These are phyloP conservation scores for Pontederia paniculata DNA, from an alignment of 176 grass and related monocot species.

Conservation along the genomic window DNA sequence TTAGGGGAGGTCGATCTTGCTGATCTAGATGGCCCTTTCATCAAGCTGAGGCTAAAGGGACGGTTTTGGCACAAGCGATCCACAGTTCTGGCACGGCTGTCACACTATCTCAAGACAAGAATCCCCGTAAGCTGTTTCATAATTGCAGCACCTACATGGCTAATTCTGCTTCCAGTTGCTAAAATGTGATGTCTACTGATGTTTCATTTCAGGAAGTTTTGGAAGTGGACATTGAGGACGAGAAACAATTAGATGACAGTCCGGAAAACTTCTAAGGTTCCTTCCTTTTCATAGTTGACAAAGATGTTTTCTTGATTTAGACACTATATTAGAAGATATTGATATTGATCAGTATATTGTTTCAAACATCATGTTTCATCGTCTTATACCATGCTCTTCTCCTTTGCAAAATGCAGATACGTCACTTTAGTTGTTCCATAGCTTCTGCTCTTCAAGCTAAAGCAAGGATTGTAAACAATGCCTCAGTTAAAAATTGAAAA, in stretches of 20 bases:
- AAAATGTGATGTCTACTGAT: background rate
- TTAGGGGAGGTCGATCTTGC: conserved; percentile 66
- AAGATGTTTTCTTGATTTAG: no score
- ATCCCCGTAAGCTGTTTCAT: conserved; percentile 45
- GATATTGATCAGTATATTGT: no score
- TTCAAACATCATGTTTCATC: no score
- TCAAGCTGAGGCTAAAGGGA: conserved; percentile 76
- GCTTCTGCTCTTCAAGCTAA: no score
- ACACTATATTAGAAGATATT: no score
- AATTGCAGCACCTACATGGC: background rate
- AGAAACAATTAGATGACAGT: conserved; percentile 78
- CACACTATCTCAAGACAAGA: conserved; percentile 88
- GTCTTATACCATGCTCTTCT: no score
- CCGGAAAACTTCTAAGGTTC: conserved; percentile 62
- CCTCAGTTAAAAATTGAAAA: no score
- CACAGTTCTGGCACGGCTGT: conserved; percentile 52
- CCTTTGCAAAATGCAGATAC: no score
- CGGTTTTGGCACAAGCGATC: conserved; percentile 78
- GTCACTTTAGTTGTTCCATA: no score
- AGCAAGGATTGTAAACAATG: no score
- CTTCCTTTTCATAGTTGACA: no score
- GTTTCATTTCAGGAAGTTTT: conserved; percentile 58
- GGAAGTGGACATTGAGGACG: conserved; percentile 89
- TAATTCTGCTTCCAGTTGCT: background rate
- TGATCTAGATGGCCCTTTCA: conserved; percentile 78